Evolutionary conservation across 1,284 basidiomycete genomes (phyloP).

Genomic region (Heterobasidion occidentale): DNA sequence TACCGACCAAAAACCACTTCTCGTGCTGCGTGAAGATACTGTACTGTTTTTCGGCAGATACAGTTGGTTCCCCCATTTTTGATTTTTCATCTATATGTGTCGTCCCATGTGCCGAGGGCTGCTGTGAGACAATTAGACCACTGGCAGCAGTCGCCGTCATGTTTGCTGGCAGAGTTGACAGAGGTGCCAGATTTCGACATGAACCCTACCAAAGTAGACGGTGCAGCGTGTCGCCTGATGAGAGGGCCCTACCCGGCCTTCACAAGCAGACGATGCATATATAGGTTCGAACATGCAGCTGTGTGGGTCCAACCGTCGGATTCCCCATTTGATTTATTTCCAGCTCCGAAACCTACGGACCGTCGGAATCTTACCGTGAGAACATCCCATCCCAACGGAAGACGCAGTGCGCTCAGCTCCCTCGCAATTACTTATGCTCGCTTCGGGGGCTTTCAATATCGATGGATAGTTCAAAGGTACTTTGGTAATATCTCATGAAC

Average conservation of each 20-base stretch:
- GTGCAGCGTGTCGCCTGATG: neutral
- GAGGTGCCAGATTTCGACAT: neutral
- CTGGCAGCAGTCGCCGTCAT: neutral
- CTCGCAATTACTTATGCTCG: too few relatives aligned
- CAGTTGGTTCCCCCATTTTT: neutral
- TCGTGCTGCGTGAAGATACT: conserved; percentile 49
- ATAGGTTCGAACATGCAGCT: too few relatives aligned
- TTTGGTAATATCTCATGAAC: conserved; percentile 47
- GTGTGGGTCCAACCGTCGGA: too few relatives aligned
- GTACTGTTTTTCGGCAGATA: conserved; percentile 24
- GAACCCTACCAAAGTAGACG: neutral
- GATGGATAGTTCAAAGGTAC: conserved; percentile 30
- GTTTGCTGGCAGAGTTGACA: neutral
- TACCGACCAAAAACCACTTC: conserved; percentile 60
- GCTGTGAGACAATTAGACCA: neutral
- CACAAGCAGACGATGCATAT: too few relatives aligned
- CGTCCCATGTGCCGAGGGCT: neutral
- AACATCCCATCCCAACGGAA: too few relatives aligned
- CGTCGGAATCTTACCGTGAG: neutral
- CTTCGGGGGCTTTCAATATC: neutral
- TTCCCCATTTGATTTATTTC: too few relatives aligned
- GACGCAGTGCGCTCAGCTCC: too few relatives aligned
- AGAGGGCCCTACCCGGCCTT: neutral
- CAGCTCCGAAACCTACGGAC: neutral
- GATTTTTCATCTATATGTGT: neutral